These are phyloP conservation scores for Penicillium griseofulvum DNA, from an alignment of 2,329 filamentous ascomycete species.

Conservation along the genomic window DNA sequence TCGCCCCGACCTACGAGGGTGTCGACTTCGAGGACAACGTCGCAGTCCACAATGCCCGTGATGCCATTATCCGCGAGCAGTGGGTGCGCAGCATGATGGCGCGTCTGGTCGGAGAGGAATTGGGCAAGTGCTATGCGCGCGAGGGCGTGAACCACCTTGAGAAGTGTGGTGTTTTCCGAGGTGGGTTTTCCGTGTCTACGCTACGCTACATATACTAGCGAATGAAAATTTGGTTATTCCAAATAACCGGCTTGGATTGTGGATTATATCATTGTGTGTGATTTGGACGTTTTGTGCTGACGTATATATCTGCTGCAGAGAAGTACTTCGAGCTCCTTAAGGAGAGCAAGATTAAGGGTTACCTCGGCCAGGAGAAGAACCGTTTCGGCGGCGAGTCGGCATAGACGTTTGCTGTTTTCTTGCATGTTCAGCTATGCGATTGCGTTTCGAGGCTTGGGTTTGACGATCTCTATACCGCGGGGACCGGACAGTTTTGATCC, in stretches of 20 bases:
- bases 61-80: slow-evolving; percentile 65
- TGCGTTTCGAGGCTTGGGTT: background rate
- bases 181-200: slow-evolving; percentile 43
- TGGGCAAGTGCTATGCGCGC: slow-evolving; percentile 64
- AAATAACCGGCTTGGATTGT: background rate
- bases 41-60: slow-evolving; percentile 62
- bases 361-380: slow-evolving; percentile 64
- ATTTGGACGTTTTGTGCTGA: background rate
- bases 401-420: slow-evolving; percentile 14
- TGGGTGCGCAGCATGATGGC: slow-evolving; percentile 71
- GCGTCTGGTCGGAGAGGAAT: slow-evolving; percentile 62
- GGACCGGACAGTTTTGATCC: background rate
- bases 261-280: background rate
- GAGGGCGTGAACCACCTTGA: slow-evolving; percentile 67
- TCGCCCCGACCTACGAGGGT: slow-evolving; percentile 64
- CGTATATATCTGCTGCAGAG: slow-evolving; percentile 45
- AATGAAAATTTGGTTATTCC: background rate
- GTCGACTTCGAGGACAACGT: slow-evolving; percentile 66
- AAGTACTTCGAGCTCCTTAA: slow-evolving; percentile 64
- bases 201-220: background rate
- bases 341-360: slow-evolving; percentile 62
- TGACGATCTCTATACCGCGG: background rate
- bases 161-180: slow-evolving; percentile 65
- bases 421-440: slow-evolving; percentile 5
- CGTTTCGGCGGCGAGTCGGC: slow-evolving; percentile 44